Evolutionary conservation across 78 protist genomes (phyloP), one percentile per base, ranked within the genome.

Genomic region (Bodo saltans): DNA sequence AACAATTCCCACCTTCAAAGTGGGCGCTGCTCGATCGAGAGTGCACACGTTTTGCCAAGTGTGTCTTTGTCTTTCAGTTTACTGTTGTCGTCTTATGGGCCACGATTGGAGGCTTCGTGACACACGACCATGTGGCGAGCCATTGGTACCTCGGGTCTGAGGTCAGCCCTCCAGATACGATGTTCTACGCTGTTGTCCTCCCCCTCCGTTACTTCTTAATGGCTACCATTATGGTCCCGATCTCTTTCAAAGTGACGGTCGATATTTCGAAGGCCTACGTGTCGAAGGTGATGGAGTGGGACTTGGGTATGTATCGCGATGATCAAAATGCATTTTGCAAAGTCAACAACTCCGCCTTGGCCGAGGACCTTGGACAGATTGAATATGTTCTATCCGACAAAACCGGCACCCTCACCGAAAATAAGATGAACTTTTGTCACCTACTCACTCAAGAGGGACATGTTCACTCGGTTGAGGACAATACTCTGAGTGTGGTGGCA

Each of bases 361-460:
- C 85, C 38, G 98, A 95, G 78, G 98, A 95, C 74, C 72, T 95
- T 0, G 98, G 98, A 25, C 93, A 87, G 32, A 74, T 94, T 29
- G 90, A 92, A 47, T 86, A 87, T 72, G 27, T 94, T 3, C 81
- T 94, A 21, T 79, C 94, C 33, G 97, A 94, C 83, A 94, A 87
- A 60, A 87, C 90, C n/a, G 90, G 90, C 30, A 87, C 90, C 8
- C 83, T 87, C 68, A 87, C 90, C 29, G 67, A 82, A 53, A 87
- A 87, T 47, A 37, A 42, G 53, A 87, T 87, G 90, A 70, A 27
- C 78, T 81, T 87, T n/a, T n/a, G n/a, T n/a, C n/a, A n/a, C n/a
- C n/a, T n/a, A n/a, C n/a, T n/a, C n/a, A n/a, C n/a, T n/a, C n/a
- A n/a, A n/a, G n/a, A n/a, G n/a, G n/a, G n/a, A n/a, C n/a, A n/a